A percentile compares a stretch with the other conserved stretches of the same genome.
Conservation (phyloP, 2,329 filamentous ascomycete species). For the Harringtonia lauricola region DNA sequence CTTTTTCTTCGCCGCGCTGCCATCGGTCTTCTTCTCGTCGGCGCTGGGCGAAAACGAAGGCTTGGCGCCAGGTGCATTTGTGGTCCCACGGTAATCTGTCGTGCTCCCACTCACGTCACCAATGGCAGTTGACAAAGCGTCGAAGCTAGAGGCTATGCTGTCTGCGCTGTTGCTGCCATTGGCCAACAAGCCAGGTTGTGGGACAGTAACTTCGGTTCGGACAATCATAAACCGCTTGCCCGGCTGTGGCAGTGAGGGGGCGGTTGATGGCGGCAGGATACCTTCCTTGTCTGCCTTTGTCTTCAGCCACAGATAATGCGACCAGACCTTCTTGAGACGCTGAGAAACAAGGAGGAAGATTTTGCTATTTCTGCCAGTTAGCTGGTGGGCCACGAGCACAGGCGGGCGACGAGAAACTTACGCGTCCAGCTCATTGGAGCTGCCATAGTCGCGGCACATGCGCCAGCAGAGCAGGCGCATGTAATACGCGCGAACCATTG, state of each 20-base stretch:
- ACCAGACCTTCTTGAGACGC: conserved; percentile 63
- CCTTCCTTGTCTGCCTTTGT: conserved; percentile 48
- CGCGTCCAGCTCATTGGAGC: conserved; percentile 52
- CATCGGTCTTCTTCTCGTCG: conserved; percentile 14
- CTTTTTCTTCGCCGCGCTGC: conserved; percentile 38
- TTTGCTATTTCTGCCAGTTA: conserved; percentile 30
- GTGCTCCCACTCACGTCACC: conserved; percentile 1
- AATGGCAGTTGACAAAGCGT: conserved; percentile 6
- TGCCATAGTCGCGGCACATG: conserved; percentile 64
- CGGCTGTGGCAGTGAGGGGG: conserved; percentile 75
- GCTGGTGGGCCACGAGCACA: too few species aligned
- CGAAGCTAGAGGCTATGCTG: not conserved
- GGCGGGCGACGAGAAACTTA: conserved; percentile 31
- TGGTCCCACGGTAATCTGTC: conserved; percentile 3
- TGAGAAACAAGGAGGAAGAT: conserved; percentile 59
- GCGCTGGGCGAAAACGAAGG: not conserved
- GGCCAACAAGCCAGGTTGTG: conserved; percentile 31
- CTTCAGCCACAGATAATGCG: conserved; percentile 67
- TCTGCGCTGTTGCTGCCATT: not conserved
- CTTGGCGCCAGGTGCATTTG: conserved; percentile 2
- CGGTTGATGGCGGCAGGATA: conserved; percentile 55
- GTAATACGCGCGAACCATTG: conserved; percentile 88
- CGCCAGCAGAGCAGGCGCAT: conserved; percentile 88
- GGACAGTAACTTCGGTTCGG: conserved; percentile 53
- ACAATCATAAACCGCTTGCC: conserved; percentile 83